phyloP scores from a whole-genome alignment of 345 rosid species.

The Nasturtium officinale region DNA sequence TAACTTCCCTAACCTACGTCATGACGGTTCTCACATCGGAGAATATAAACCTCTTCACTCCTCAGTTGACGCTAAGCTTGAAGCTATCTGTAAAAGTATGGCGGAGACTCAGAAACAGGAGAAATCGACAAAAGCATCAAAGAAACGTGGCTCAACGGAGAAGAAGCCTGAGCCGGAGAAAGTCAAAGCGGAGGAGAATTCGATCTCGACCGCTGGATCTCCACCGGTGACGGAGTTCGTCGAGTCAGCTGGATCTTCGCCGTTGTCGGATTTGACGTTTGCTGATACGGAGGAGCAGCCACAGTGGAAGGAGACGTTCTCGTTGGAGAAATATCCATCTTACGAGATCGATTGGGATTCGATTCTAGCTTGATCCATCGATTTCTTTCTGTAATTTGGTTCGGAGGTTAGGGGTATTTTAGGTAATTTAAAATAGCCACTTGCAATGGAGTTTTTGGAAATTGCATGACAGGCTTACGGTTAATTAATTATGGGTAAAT shows the following conservation, averaged over 20 bases:
- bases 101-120: constrained; percentile 60
- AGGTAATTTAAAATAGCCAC: constrained; percentile 12
- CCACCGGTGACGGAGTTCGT: constrained; percentile 53
- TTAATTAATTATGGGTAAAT: constrained; percentile 7
- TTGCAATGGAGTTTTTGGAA: constrained; percentile 51
- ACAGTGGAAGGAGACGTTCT: constrained; percentile 61
- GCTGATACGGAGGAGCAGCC: constrained; percentile 50
- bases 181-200: constrained; percentile 48
- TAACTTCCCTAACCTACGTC: constrained; percentile 82
- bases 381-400: neutral
- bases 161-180: constrained; percentile 28
- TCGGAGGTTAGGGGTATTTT: constrained; percentile 31
- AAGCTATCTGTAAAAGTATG: constrained; percentile 76
- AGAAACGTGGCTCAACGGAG: constrained; percentile 38
- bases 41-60: constrained; percentile 86
- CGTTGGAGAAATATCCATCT: constrained; percentile 84
- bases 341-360: constrained; percentile 92
- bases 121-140: constrained; percentile 44
- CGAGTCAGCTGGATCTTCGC: constrained; percentile 58
- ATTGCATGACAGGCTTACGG: constrained; percentile 38
- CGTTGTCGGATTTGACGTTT: constrained; percentile 61
- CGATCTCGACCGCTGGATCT: constrained; percentile 35
- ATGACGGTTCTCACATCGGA: constrained; percentile 62
- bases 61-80: constrained; percentile 84
- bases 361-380: constrained; percentile 40